Evolutionary conservation across 805 yeast species (phyloP), one percentile per base, ranked within the genome.

Genomic region (Zygosaccharomyces rouxii): DNA sequence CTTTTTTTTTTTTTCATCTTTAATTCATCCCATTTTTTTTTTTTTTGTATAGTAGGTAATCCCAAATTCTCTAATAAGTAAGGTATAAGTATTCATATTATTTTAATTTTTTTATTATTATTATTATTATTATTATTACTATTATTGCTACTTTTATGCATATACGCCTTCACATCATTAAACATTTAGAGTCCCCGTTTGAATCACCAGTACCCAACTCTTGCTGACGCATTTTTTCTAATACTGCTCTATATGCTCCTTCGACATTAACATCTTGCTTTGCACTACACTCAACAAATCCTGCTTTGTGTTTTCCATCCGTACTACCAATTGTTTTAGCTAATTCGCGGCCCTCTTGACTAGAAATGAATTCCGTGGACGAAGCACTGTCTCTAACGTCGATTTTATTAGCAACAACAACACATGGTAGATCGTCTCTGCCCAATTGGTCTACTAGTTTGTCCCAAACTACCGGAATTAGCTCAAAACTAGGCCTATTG

Each of bases 371-470:
- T 10, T 29, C 38, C 9, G 31, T 35, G 16, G 33, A 39, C 11
- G 48, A 39, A 10, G 46, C 46, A 9, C 45, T 46, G 21, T 50
- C 52, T 19, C 60, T 37, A 11, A 58, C 37, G 40, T 64, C 68
- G 33, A 54, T 55, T 50, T 63, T 63, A 44, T 55, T 62, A 5
- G 60, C 67, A 6, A 60, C 95, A 7, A 88, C 82, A 53, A 87
- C 62, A 25, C 84, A 78, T 0, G 97, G 97, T 25, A 90, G 86
- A 48, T 77, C 69, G 33, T 82, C 82, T 1, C 76, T 68, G 37
- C 86, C 88, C 49, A 78, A 73, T 14, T 82, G 77, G 59, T 88
- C 89, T 51, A 88, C 71, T 46, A 89, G 83, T 73, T 89, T 89
- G 64, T 88, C 96, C 62, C 95, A 77, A 35, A 90, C 84, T 37